These are phyloP conservation scores for Citrus sinensis DNA, from an alignment of 345 rosid species.

Conservation along the genomic window DNA sequence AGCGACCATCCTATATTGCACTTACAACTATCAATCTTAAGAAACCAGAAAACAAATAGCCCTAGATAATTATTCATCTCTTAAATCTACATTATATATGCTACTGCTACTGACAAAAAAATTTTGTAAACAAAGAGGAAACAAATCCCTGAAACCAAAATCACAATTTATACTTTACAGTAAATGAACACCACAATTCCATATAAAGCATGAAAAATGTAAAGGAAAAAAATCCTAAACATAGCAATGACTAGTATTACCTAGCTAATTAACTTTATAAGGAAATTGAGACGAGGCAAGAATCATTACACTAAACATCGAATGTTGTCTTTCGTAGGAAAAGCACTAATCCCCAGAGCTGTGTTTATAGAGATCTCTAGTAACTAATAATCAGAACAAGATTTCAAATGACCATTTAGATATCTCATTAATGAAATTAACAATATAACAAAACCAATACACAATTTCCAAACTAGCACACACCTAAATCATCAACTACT, in stretches of 20 bases:
- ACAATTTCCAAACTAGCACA: not conserved
- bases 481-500: not conserved
- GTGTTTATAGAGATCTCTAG: slow-evolving; percentile 16
- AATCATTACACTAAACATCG: slow-evolving; percentile 46
- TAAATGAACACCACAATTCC: not conserved
- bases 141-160: not conserved
- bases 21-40: too few relatives aligned
- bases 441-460: not conserved
- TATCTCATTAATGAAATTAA: not conserved
- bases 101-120: too few relatives aligned
- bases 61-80: too few relatives aligned
- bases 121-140: too few relatives aligned
- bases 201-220: not conserved
- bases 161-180: not conserved
- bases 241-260: too few relatives aligned
- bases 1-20: too few relatives aligned
- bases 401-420: not conserved
- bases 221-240: too few relatives aligned
- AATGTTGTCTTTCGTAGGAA: slow-evolving; percentile 49
- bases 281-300: slow-evolving; percentile 52
- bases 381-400: not conserved
- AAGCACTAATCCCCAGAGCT: slow-evolving; percentile 55
- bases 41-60: too few relatives aligned
- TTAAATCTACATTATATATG: too few relatives aligned
- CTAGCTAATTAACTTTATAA: slow-evolving; percentile 35